phyloP scores from a whole-genome alignment of 768 basidiomycete species.

The Austroboletus festivus region DNA sequence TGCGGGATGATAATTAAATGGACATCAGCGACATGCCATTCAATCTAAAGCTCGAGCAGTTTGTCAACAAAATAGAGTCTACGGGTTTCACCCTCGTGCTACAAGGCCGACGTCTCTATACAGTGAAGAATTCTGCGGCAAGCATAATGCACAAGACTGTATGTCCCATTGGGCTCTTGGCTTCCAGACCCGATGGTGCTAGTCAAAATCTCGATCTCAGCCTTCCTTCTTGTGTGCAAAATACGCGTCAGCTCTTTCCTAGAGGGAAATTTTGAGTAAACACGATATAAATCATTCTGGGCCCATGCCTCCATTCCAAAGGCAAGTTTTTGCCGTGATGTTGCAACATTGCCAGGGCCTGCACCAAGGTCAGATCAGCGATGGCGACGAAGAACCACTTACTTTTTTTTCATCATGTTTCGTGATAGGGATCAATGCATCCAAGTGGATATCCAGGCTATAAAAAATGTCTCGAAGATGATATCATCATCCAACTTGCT shows the following conservation, averaged over 20 bases:
- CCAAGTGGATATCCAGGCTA: slow-evolving; percentile 60
- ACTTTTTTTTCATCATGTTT: slow-evolving; percentile 76
- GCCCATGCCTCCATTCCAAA: slow-evolving; percentile 60
- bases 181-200: slow-evolving; percentile 1
- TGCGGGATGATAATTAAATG: too few species aligned
- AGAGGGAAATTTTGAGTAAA: slow-evolving; percentile 1
- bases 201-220: slow-evolving; percentile 80
- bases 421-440: slow-evolving; percentile 66
- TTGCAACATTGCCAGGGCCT: slow-evolving; percentile 66
- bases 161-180: slow-evolving; percentile 10
- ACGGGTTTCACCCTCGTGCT: too few species aligned
- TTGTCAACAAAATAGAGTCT: too few species aligned
- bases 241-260: slow-evolving; percentile 83
- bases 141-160: slow-evolving; percentile 26
- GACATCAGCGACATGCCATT: too few species aligned
- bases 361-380: not conserved
- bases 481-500: not conserved
- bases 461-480: not conserved
- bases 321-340: slow-evolving; percentile 45
- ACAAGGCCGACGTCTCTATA: slow-evolving; percentile 25
- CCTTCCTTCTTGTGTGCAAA: slow-evolving; percentile 80
- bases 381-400: slow-evolving; percentile 4
- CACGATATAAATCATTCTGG: not conserved
- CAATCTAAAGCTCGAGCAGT: too few species aligned
- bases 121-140: slow-evolving; percentile 24